Base-by-base conservation (phyloP, 805 yeast species). In the Kluyveromyces nonfermentans region DNA sequence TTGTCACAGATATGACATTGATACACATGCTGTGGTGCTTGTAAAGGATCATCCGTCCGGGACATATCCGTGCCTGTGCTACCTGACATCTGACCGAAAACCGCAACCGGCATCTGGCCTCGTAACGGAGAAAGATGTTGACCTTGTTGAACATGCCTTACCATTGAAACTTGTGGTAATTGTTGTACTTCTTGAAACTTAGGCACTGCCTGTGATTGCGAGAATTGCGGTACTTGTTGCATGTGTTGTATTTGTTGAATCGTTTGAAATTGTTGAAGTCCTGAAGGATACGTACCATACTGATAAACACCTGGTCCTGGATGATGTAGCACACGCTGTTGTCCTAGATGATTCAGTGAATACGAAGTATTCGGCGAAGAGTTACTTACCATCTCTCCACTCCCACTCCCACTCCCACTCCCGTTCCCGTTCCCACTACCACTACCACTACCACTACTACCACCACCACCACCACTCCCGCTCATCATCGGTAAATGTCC, bases 1-100 rank as follows among this genome's bases (percentile, higher is more conserved):
- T 60, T 60, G 16, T 51, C 56, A 45, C 66, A 62, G 15, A 59
- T 39, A 22, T 51, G 55, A 42, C 66, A 62, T 33, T 50, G 44
- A 60, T 65, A 53, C 34, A 44, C 18, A 43, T 48, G 22, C 45
- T 55, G 51, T 44, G 44, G 28, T 50, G 45, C 36, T 44, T 45
- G 41, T 53, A 25, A 25, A 14, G 30, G 12, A 25, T 25, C 30
- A 14, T 25, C 30, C 30, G 9, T 25, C 30, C 30, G 30, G 7
- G 30, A 25, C 30, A 6, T 10, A 10, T 25, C 30, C 12, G 30
- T 10, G 30, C 30, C 12, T 25, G 30, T 10, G n/a, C n/a, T n/a
- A 25, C 30, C 7, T 3, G 30, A 14, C 7, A 25, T 25, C 9
- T 25, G 30, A 25, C 30, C 30, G 12, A 25, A 25, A 25, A 25